These are phyloP conservation scores for Chaetomidium leptoderma DNA, from an alignment of 495 filamentous ascomycete species.

Conservation along the genomic window DNA sequence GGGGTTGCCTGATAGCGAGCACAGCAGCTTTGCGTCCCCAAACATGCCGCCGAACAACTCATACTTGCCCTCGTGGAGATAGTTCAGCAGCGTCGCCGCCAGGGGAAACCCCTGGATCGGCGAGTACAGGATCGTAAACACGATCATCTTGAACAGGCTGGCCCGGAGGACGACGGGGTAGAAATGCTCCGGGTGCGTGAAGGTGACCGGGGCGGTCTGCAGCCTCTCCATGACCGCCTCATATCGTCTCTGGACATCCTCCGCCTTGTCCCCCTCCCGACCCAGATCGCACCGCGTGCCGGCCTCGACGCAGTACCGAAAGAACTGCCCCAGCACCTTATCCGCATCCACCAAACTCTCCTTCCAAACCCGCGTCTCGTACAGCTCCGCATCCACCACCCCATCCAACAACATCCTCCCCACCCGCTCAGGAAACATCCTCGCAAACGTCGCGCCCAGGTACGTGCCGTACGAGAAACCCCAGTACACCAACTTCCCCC, in stretches of 20 bases:
- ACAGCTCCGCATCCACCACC: conserved; percentile 40
- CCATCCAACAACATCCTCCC: conserved; percentile 41
- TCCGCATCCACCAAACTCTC: conserved; percentile 42
- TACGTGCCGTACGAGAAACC: conserved; percentile 60
- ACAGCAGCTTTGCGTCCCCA: conserved; percentile 27
- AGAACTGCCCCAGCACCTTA: conserved; percentile 38
- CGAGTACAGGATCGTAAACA: conserved; percentile 37
- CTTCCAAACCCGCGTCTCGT: conserved; percentile 32
- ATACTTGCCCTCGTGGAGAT: conserved; percentile 19
- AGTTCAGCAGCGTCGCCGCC: conserved; percentile 31
- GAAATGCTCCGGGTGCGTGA: conserved; percentile 33
- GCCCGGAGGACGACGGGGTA: conserved; percentile 36
- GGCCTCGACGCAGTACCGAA: conserved; percentile 36
- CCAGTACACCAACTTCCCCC: conserved; percentile 53
- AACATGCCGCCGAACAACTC: conserved; percentile 12
- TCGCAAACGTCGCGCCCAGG: conserved; percentile 50
- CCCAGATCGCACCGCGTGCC: conserved; percentile 32
- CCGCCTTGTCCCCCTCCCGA: conserved; percentile 33
- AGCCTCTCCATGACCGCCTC: conserved; percentile 37
- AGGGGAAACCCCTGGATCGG: conserved; percentile 33
- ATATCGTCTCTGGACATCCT: conserved; percentile 44
- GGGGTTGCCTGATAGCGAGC: conserved; percentile 32
- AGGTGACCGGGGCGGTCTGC: conserved; percentile 44
- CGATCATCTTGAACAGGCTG: conserved; percentile 30
- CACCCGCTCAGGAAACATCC: conserved; percentile 43